Percentiles rank a stretch among this genome's conserved stretches.
These are phyloP conservation scores for Coemansia sp. DNA, from an alignment of 192 early-diverging fungal genomes.

Conservation along the genomic window DNA sequence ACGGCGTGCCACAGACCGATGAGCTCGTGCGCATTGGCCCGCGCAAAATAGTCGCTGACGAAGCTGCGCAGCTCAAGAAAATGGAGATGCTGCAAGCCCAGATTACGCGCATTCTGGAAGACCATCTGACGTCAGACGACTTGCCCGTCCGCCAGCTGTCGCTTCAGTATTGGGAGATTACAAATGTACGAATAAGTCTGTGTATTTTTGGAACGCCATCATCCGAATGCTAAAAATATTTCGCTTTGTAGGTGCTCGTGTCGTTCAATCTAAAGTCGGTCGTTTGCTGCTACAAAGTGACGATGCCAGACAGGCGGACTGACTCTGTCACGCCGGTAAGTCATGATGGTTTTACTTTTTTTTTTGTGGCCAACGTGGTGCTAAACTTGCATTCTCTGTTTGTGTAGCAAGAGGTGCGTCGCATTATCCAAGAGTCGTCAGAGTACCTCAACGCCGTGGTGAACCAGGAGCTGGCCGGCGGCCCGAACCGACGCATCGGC, in stretches of 20 bases:
- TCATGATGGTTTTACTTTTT: neutral
- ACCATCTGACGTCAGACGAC: conserved; percentile 24
- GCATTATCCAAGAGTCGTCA: conserved; percentile 40
- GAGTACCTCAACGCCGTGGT: conserved; percentile 41
- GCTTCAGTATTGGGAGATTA: conserved; percentile 51
- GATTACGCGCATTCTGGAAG: conserved; percentile 47
- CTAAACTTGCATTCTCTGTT: neutral
- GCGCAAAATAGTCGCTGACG: conserved; percentile 26
- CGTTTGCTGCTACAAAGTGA: conserved; percentile 47
- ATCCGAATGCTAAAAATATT: neutral
- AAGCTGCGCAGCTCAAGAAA: conserved; percentile 22
- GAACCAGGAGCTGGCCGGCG: conserved; percentile 39
- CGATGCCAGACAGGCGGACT: conserved; percentile 9
- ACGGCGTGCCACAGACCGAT: conserved; percentile 6
- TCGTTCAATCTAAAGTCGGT: conserved; percentile 40
- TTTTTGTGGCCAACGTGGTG: too few relatives aligned
- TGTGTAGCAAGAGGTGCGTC: conserved; percentile 42
- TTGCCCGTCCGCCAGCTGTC: conserved; percentile 47
- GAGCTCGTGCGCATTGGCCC: conserved; percentile 28
- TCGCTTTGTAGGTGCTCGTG: conserved; percentile 34
- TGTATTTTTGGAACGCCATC: neutral
- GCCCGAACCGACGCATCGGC: conserved; percentile 13
- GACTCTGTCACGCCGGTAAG: conserved; percentile 27
- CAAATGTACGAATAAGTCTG: conserved; percentile 14
- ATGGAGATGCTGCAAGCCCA: conserved; percentile 31